These are phyloP conservation scores for Globisporangium nagaii DNA, from an alignment of 352 stramenopile genomes.

Conservation along the genomic window DNA sequence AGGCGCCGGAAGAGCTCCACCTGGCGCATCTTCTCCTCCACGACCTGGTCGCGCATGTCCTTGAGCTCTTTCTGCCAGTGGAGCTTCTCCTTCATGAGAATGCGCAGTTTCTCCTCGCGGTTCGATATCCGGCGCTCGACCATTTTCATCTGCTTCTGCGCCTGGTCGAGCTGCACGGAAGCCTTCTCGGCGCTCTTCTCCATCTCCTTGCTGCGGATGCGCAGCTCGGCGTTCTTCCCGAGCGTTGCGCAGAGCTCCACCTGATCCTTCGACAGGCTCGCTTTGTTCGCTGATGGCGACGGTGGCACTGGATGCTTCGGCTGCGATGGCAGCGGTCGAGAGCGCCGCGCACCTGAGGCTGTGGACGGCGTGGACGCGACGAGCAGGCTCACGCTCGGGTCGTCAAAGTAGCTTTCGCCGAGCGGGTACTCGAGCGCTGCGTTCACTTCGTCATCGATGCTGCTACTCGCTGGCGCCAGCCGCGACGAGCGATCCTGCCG, in stretches of 20 bases:
- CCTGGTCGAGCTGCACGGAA: slow-evolving; percentile 37
- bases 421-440: slow-evolving; percentile 17
- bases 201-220: slow-evolving; percentile 48
- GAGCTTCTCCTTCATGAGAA: slow-evolving; percentile 64
- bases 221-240: slow-evolving; percentile 61
- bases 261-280: slow-evolving; percentile 30
- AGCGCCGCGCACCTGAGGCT: neutral
- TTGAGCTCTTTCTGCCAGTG: slow-evolving; percentile 63
- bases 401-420: neutral
- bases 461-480: slow-evolving; percentile 5
- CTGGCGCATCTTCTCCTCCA: slow-evolving; percentile 72
- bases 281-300: slow-evolving; percentile 2
- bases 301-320: slow-evolving; percentile 15
- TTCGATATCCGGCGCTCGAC: slow-evolving; percentile 46
- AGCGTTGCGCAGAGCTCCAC: slow-evolving; percentile 51
- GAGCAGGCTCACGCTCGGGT: neutral
- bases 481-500: slow-evolving; percentile 16
- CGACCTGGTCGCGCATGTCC: slow-evolving; percentile 43
- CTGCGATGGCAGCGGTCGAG: slow-evolving; percentile 10
- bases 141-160: slow-evolving; percentile 56
- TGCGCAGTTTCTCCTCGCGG: slow-evolving; percentile 57
- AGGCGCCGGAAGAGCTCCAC: slow-evolving; percentile 56
- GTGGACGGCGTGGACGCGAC: neutral
- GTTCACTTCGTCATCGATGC: slow-evolving; percentile 16
- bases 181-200: slow-evolving; percentile 40